phyloP scores from a whole-genome alignment of 2,329 filamentous ascomycete genomes.

The Thelonectria olida region DNA sequence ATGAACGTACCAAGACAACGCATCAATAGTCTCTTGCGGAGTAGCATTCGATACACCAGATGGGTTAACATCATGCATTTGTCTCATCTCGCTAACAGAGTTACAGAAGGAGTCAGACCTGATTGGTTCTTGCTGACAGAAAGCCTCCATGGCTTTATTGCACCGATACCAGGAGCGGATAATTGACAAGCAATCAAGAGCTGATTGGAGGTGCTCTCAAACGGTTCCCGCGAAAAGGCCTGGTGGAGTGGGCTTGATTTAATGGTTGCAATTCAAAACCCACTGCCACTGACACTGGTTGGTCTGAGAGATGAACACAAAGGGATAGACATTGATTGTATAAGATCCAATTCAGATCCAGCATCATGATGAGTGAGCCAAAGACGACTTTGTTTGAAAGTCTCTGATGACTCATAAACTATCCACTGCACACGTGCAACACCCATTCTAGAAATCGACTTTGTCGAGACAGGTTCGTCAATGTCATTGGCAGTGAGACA shows the following conservation, averaged over 20 bases:
- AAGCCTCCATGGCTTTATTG: no score
- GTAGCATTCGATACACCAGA: background rate
- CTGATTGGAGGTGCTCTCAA: background rate
- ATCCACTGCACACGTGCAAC: no score
- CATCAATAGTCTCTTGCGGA: background rate
- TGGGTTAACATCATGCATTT: background rate
- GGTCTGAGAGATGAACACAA: no score
- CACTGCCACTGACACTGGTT: no score
- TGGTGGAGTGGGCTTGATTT: background rate
- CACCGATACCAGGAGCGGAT: background rate
- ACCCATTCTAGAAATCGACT: no score
- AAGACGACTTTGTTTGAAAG: no score
- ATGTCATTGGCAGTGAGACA: background rate
- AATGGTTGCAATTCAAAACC: background rate
- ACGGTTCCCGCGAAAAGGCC: background rate
- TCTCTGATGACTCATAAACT: no score
- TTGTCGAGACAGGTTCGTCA: conserved; percentile 20
- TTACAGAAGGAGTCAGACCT: no score
- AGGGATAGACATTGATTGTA: no score
- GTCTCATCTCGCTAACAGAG: conserved; percentile 9
- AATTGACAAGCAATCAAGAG: conserved; percentile 7
- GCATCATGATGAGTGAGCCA: no score
- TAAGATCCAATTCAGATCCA: no score
- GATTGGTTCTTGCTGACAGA: no score
- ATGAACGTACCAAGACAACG: background rate